Conservation (phyloP, 768 basidiomycete species). For the Tricholoma furcatifolium region DNA sequence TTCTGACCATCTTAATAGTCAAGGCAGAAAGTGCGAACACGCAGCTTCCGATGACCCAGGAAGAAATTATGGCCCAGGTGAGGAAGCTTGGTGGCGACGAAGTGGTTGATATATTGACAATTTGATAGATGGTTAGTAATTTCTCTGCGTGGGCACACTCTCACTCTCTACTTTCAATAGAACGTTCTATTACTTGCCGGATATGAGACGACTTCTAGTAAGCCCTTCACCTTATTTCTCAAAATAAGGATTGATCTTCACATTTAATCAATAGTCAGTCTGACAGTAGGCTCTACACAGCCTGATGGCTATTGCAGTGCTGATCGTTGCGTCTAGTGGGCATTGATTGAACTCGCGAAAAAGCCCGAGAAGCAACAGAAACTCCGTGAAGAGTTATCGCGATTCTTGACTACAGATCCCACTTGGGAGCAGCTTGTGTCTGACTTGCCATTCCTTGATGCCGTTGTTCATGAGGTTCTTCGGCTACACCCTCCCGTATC, state of each 20-base stretch:
- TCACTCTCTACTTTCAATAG: slow-evolving; percentile 11
- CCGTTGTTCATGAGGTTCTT: slow-evolving; percentile 44
- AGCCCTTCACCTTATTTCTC: slow-evolving; percentile 7
- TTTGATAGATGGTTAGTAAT: slow-evolving; percentile 13
- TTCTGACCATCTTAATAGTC: slow-evolving; percentile 22
- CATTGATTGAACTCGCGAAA: slow-evolving; percentile 52
- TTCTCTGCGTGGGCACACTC: neutral
- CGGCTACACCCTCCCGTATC: slow-evolving; percentile 41
- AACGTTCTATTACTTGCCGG: slow-evolving; percentile 38
- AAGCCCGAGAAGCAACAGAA: slow-evolving; percentile 44
- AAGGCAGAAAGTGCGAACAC: slow-evolving; percentile 31
- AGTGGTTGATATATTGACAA: neutral
- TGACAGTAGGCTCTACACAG: slow-evolving; percentile 25
- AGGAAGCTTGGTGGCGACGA: neutral
- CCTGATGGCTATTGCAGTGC: neutral
- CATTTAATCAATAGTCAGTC: slow-evolving; percentile 26
- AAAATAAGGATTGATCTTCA: too few relatives aligned
- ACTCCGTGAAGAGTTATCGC: slow-evolving; percentile 47
- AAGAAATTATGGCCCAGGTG: slow-evolving; percentile 42
- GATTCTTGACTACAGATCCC: slow-evolving; percentile 44
- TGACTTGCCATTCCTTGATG: slow-evolving; percentile 54
- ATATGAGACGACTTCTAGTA: slow-evolving; percentile 56
- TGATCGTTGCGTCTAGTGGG: slow-evolving; percentile 38
- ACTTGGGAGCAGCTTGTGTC: slow-evolving; percentile 52
- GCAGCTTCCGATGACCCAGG: slow-evolving; percentile 32